Conservation (phyloP, 1,139 yeast genomes). For the Kurtzmaniella quercitrusa region DNA sequence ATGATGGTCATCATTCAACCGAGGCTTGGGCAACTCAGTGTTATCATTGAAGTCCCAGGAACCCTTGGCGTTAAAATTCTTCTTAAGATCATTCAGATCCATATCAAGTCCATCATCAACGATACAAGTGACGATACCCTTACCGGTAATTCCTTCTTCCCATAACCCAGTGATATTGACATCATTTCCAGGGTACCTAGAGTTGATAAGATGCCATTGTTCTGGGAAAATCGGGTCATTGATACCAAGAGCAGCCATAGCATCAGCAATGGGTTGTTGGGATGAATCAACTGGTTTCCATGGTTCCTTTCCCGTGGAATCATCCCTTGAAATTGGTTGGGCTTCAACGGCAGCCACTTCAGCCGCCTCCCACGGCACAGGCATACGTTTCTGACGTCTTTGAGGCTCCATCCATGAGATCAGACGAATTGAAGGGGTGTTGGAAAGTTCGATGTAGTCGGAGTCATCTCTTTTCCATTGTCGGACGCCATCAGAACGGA, state of each 20-base stretch:
- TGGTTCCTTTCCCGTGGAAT: constrained; percentile 1
- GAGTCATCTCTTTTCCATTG: constrained; percentile 2
- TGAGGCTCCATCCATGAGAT: constrained; percentile 39
- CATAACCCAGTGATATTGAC: constrained; percentile 85
- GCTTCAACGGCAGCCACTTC: constrained; percentile 9
- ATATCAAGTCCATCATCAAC: constrained; percentile 94
- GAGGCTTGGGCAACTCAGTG: constrained; percentile 71
- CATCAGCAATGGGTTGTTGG: constrained; percentile 35
- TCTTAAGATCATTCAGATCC: constrained; percentile 66
- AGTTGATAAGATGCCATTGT: constrained; percentile 91
- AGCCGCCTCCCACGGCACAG: constrained; percentile 19
- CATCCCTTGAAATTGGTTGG: too few species aligned
- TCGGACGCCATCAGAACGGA: constrained; percentile 25
- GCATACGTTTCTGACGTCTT: constrained; percentile 42
- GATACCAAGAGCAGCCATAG: constrained; percentile 55
- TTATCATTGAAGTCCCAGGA: constrained; percentile 89
- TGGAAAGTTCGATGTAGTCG: background rate
- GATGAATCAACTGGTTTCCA: constrained; percentile 43
- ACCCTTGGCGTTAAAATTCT: constrained; percentile 72
- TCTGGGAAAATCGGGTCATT: constrained; percentile 72
- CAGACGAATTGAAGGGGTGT: background rate
- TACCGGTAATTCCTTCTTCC: constrained; percentile 78
- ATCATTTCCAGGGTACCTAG: constrained; percentile 72
- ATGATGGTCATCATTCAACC: constrained; percentile 80
- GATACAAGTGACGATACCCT: constrained; percentile 77